phyloP scores from a whole-genome alignment of 306 rosid genomes.

The Alnus glutinosa region DNA sequence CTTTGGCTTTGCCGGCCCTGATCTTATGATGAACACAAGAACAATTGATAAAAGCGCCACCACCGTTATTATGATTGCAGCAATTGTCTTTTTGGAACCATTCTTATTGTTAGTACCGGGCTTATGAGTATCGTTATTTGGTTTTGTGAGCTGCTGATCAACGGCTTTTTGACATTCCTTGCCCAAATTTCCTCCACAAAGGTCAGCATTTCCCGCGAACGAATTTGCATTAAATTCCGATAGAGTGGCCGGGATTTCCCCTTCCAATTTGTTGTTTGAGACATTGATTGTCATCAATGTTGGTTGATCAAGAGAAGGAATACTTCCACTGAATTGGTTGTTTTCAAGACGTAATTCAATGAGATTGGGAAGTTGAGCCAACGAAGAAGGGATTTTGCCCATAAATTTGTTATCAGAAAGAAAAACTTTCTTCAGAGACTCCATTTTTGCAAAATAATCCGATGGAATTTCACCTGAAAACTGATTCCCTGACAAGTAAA shows the following conservation, averaged over 20 bases:
- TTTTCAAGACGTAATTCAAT: slow-evolving; percentile 60
- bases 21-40: slow-evolving; percentile 21
- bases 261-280: slow-evolving; percentile 73
- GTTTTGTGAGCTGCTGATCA: background rate
- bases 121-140: background rate
- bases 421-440: slow-evolving; percentile 66
- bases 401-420: slow-evolving; percentile 56
- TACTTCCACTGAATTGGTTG: slow-evolving; percentile 59
- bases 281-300: slow-evolving; percentile 37
- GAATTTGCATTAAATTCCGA: slow-evolving; percentile 32
- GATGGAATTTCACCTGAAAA: slow-evolving; percentile 67
- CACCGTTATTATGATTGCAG: slow-evolving; percentile 23
- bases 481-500: slow-evolving; percentile 59
- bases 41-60: slow-evolving; percentile 33
- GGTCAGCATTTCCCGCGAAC: slow-evolving; percentile 54
- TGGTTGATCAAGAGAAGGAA: slow-evolving; percentile 41
- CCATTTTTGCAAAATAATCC: slow-evolving; percentile 54
- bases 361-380: slow-evolving; percentile 41
- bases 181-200: slow-evolving; percentile 47
- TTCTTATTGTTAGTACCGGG: background rate
- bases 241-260: slow-evolving; percentile 56
- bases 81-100: slow-evolving; percentile 22
- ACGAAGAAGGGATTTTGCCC: slow-evolving; percentile 57
- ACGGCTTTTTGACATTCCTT: slow-evolving; percentile 27
- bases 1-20: slow-evolving; percentile 21